phyloP scores from a whole-genome alignment of 768 basidiomycete genomes.

The Neoboletus brunneissimus region DNA sequence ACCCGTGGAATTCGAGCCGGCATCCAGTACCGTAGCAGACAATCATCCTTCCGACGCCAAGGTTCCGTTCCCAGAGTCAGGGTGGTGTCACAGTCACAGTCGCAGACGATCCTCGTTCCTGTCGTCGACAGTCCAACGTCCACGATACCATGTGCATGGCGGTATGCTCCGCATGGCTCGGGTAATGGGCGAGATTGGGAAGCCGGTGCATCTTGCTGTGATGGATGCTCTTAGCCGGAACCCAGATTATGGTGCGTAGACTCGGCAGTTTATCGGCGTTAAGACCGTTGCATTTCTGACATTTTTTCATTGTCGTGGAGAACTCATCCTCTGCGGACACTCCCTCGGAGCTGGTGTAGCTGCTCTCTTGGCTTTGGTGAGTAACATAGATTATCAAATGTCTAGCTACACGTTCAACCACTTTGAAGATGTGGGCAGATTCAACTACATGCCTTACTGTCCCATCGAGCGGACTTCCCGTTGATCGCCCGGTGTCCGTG shows the following conservation, averaged over 20 bases:
- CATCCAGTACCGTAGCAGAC: conserved; percentile 33
- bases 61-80: conserved; percentile 36
- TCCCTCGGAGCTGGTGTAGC: conserved; percentile 84
- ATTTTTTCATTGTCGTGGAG: conserved; percentile 19
- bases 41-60: conserved; percentile 31
- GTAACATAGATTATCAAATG: conserved; percentile 18
- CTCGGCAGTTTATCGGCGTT: not conserved
- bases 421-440: conserved; percentile 77
- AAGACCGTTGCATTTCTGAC: not conserved
- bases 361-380: conserved; percentile 66
- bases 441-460: conserved; percentile 70
- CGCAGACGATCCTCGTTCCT: conserved; percentile 26
- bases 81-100: conserved; percentile 19
- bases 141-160: conserved; percentile 66
- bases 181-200: conserved; percentile 73
- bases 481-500: conserved; percentile 61
- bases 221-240: conserved; percentile 66
- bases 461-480: conserved; percentile 66
- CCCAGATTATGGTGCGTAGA: conserved; percentile 63
- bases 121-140: conserved; percentile 18
- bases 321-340: conserved; percentile 77
- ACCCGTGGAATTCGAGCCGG: conserved; percentile 62
- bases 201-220: conserved; percentile 75
- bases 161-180: conserved; percentile 80
- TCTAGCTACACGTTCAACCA: not conserved